These are phyloP conservation scores for Apiospora pterosperma DNA, from an alignment of 2,329 filamentous ascomycete species.

Conservation along the genomic window DNA sequence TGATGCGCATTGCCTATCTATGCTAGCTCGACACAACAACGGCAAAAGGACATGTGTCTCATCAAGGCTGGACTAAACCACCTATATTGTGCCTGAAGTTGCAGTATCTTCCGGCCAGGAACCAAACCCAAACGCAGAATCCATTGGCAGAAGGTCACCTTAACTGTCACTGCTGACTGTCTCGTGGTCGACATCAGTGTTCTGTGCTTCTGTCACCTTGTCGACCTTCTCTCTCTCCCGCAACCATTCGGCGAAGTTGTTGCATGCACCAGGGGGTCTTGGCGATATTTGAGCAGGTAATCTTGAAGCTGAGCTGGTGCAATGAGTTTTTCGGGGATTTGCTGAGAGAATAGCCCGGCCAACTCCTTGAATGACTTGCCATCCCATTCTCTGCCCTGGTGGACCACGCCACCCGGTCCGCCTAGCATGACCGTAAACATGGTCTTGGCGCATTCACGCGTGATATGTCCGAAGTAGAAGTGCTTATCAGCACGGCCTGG, in stretches of 20 bases:
- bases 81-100: no score
- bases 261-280: neutral
- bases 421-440: slow-evolving; percentile 2
- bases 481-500: slow-evolving; percentile 24
- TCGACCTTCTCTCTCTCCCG: neutral
- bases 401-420: neutral
- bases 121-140: no score
- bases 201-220: no score
- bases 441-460: neutral
- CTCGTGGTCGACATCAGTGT: no score
- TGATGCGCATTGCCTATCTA: no score
- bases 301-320: neutral
- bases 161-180: no score
- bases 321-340: neutral
- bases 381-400: neutral
- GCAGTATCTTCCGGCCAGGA: no score
- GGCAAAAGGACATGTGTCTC: no score
- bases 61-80: no score
- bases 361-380: neutral
- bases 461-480: neutral
- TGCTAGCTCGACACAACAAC: no score
- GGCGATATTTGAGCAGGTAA: neutral
- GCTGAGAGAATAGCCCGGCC: neutral
- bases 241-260: neutral
- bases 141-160: no score